A percentile compares a stretch with the other conserved stretches of the same genome.
These are phyloP conservation scores for Bocquillonia castaneifolia DNA, from an alignment of 441 rosid species.

Conservation along the genomic window DNA sequence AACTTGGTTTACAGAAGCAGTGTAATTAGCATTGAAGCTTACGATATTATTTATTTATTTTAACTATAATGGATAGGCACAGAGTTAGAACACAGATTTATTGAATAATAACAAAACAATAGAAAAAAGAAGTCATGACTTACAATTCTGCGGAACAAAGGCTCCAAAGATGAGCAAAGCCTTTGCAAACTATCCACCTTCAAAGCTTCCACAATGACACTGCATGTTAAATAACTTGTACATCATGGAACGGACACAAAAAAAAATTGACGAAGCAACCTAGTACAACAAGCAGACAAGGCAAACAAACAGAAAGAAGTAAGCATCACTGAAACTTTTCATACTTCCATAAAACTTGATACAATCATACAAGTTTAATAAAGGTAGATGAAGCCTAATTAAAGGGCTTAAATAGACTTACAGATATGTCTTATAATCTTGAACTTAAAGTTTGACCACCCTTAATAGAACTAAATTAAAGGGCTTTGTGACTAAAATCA, in stretches of 20 bases:
- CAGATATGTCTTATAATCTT: neutral
- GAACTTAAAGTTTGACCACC: neutral
- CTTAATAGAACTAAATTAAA: neutral
- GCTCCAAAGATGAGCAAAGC: conserved; percentile 95
- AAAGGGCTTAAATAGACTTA: neutral
- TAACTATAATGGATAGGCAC: neutral
- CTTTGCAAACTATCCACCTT: conserved; percentile 95
- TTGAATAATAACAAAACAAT: neutral
- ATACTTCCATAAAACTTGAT: neutral
- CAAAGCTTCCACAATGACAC: conserved; percentile 95
- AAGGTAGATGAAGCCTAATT: neutral
- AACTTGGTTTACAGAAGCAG: neutral
- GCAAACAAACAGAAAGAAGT: neutral
- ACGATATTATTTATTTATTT: neutral
- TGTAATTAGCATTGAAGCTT: neutral
- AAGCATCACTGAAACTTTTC: neutral
- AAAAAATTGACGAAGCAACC: neutral
- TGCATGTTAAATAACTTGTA: conserved; percentile 37
- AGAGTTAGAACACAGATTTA: neutral
- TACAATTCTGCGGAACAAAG: conserved; percentile 92
- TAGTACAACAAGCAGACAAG: neutral
- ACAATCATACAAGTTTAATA: neutral
- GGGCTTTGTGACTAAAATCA: neutral
- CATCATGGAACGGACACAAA: conserved; percentile 22
- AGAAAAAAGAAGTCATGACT: conserved; percentile 28